Percentiles rank a stretch among this genome's conserved stretches.
Evolutionary conservation across 192 early-diverging fungal species (phyloP).

Genomic region (Coemansia guatemalensis): DNA sequence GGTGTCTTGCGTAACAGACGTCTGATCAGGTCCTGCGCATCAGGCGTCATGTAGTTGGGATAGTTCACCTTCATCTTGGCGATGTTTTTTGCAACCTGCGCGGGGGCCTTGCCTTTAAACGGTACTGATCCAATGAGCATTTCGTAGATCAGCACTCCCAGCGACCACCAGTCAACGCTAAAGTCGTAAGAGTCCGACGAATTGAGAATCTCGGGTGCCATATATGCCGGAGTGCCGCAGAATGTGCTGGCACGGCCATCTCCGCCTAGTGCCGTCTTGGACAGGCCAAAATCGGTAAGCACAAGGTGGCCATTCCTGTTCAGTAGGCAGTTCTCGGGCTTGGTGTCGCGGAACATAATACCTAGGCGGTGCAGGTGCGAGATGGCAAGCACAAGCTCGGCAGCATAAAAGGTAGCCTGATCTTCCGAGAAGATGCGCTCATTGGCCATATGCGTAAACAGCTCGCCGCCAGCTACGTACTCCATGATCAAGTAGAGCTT

Average conservation of each 20-base stretch:
- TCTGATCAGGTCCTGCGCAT: conserved; percentile 75
- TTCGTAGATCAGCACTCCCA: conserved; percentile 87
- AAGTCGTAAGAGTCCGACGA: conserved; percentile 59
- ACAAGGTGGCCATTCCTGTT: conserved; percentile 76
- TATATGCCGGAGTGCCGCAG: conserved; percentile 86
- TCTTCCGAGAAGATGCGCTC: conserved; percentile 71
- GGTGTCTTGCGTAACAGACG: conserved; percentile 67
- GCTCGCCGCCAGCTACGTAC: conserved; percentile 90
- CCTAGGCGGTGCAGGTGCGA: conserved; percentile 85
- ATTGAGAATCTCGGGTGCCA: conserved; percentile 80
- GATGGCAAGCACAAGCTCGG: conserved; percentile 83
- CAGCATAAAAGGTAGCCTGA: conserved; percentile 81
- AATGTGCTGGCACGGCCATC: conserved; percentile 72
- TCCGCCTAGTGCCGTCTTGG: conserved; percentile 61
- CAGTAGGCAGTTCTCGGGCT: conserved; percentile 75
- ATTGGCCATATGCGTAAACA: conserved; percentile 84
- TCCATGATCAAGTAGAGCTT: conserved; percentile 87
- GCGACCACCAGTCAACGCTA: conserved; percentile 89
- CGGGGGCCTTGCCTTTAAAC: conserved; percentile 76
- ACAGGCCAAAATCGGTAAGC: conserved; percentile 93
- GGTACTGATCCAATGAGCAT: conserved; percentile 87
- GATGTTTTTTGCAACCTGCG: conserved; percentile 84
- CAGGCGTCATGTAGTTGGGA: conserved; percentile 77
- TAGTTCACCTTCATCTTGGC: conserved; percentile 76
- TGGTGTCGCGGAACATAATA: conserved; percentile 87